A percentile compares a stretch with the other conserved stretches of the same genome.
Evolutionary conservation across 805 yeast species (phyloP).

Genomic region (Wickerhamomyces alni): DNA sequence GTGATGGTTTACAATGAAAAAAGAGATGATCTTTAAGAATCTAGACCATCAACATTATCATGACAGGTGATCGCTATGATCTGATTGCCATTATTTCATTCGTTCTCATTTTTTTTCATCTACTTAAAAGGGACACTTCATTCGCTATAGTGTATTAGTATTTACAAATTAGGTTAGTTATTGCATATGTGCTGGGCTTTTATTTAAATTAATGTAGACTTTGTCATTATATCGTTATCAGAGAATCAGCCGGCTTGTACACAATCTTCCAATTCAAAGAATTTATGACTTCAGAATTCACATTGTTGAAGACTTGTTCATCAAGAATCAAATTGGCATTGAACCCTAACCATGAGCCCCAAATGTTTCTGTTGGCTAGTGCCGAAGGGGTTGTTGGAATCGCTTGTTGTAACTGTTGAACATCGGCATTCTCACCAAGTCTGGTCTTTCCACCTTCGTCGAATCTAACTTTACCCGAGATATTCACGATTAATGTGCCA

Average conservation of each 20-base stretch:
- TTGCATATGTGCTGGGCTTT: not conserved
- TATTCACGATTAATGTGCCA: slow-evolving; percentile 43
- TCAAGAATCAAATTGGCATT: slow-evolving; percentile 55
- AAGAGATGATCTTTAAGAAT: not conserved
- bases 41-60: too few relatives aligned
- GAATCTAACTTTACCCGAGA: slow-evolving; percentile 57
- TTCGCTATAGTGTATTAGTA: too few relatives aligned
- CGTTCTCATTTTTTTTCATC: too few relatives aligned
- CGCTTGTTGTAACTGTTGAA: slow-evolving; percentile 20
- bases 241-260: slow-evolving; percentile 50
- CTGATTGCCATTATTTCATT: too few relatives aligned
- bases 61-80: too few relatives aligned
- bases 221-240: slow-evolving; percentile 19
- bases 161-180: not conserved
- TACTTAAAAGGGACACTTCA: too few relatives aligned
- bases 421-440: slow-evolving; percentile 57
- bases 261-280: slow-evolving; percentile 64
- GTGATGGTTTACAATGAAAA: slow-evolving; percentile 17
- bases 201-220: not conserved
- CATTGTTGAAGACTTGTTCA: slow-evolving; percentile 34
- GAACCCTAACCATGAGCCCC: slow-evolving; percentile 72
- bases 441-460: slow-evolving; percentile 71
- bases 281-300: slow-evolving; percentile 42
- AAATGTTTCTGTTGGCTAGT: slow-evolving; percentile 37
- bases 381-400: slow-evolving; percentile 8